Evolutionary conservation across 1,284 basidiomycete species (phyloP), one percentile per base, ranked within the genome.

Genomic region (Pterulicium gracile): DNA sequence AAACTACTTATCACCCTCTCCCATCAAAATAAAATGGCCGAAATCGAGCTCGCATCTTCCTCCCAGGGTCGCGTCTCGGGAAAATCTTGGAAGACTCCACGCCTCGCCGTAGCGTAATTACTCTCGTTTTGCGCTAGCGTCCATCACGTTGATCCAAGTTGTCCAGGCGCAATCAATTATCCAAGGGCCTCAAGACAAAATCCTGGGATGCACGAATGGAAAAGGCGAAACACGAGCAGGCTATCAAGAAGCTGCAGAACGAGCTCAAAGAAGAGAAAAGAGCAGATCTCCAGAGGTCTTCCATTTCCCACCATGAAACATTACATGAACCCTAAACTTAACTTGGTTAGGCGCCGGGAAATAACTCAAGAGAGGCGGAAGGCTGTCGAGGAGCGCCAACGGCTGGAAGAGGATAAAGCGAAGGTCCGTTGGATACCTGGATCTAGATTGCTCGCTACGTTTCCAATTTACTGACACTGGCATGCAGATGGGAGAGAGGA

Each of bases 261-360:
- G 84, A 88, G 54, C 69, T 89, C 51, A 81, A 77, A 58, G 79
- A 83, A 42, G 86, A 89, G 59, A 88, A 87, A 57, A 64, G 72
- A 52, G 73, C 77, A 3, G 86, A 88, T 53, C 63, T 72, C 44
- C 67, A 70, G 51, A 69, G 79, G 84, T 81, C 49, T 47, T 66
- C 49, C 51, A 22, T 46, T 35, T 15, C 21, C 34, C 20, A 40
- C 27, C 15, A 47, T 34, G 19, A 40, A 32, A 42, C 45, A 42
- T 17, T 43, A 12, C 19, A 23, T 44, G 39, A 17, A 42, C 14
- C 47, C 43, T 43, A 43, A 41, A 27, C 39, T 44, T 40, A 34
- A 40, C 32, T 45, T 44, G 36, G 47, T 34, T 55, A 87, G 86
- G 48, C 73, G 81, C 51, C 68, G 72, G 53, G 76, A 82, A 55